Percentiles rank a stretch among this genome's conserved stretches.
Conservation (phyloP, 2,329 filamentous ascomycete species). For the Colletotrichum abscissum region DNA sequence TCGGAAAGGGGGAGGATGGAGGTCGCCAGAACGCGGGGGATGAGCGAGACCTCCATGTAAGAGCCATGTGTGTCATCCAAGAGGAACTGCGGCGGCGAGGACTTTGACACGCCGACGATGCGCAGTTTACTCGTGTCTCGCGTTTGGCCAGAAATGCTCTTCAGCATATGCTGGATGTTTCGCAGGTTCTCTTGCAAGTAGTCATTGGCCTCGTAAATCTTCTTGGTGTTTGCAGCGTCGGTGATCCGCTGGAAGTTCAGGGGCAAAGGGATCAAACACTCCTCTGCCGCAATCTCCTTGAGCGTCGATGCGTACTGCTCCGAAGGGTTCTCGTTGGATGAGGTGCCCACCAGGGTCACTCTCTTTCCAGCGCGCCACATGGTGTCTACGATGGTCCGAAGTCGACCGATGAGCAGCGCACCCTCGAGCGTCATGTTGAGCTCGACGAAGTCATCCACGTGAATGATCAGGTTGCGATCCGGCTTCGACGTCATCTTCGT, state of each 20-base stretch:
- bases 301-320: constrained; percentile 54
- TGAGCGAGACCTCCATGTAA: constrained; percentile 37
- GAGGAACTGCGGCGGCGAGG: constrained; percentile 28
- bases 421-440: constrained; percentile 78
- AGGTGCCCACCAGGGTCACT: constrained; percentile 85
- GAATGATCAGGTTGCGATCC: constrained; percentile 73
- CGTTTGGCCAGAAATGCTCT: constrained; percentile 46
- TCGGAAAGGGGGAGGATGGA: constrained; percentile 52
- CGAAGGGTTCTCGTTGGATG: constrained; percentile 64
- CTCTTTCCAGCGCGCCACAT: constrained; percentile 77
- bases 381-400: constrained; percentile 78
- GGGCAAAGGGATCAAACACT: constrained; percentile 50
- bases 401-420: constrained; percentile 72
- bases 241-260: constrained; percentile 38
- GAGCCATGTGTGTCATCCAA: constrained; percentile 26
- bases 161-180: constrained; percentile 60
- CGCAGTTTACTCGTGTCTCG: constrained; percentile 29
- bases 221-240: constrained; percentile 31
- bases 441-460: constrained; percentile 84
- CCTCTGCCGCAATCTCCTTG: constrained; percentile 52
- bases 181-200: constrained; percentile 57
- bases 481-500: constrained; percentile 12
- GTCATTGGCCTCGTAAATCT: constrained; percentile 45
- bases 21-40: constrained; percentile 29
- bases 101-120: constrained; percentile 28